A percentile compares a stretch with the other conserved stretches of the same genome.
phyloP scores from a whole-genome alignment of 805 yeast species.

The Candida germanica region DNA sequence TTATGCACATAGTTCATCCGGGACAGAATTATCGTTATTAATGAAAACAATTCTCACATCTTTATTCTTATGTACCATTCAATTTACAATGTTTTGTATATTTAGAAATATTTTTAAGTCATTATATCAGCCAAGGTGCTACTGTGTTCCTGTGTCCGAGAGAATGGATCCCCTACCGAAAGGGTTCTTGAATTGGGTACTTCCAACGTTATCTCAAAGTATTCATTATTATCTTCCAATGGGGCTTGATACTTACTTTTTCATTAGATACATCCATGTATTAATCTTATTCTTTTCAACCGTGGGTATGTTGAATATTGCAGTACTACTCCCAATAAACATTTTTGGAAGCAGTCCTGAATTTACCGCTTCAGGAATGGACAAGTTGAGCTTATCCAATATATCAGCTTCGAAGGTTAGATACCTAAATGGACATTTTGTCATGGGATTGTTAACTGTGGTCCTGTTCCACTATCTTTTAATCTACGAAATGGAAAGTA shows the following conservation, averaged over 20 bases:
- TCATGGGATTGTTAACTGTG: slow-evolving; percentile 54
- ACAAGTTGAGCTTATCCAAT: slow-evolving; percentile 68
- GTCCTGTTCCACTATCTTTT: slow-evolving; percentile 55
- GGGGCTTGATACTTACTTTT: slow-evolving; percentile 76
- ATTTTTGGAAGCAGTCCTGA: slow-evolving; percentile 32
- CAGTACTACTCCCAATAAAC: slow-evolving; percentile 66
- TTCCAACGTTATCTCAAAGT: slow-evolving; percentile 37
- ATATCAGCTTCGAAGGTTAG: slow-evolving; percentile 51
- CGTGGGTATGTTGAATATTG: slow-evolving; percentile 52
- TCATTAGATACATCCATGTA: slow-evolving; percentile 57
- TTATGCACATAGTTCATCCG: slow-evolving; percentile 55
- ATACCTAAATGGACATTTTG: slow-evolving; percentile 59
- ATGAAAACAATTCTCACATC: slow-evolving; percentile 56
- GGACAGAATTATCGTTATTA: slow-evolving; percentile 55
- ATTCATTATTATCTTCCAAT: slow-evolving; percentile 44
- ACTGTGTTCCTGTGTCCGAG: slow-evolving; percentile 38
- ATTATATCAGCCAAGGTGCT: slow-evolving; percentile 56
- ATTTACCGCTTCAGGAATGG: slow-evolving; percentile 50
- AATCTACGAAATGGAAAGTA: slow-evolving; percentile 51
- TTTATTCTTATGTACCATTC: slow-evolving; percentile 49
- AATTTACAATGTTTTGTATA: slow-evolving; percentile 42
- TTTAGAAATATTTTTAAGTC: slow-evolving; percentile 29
- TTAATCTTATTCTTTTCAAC: slow-evolving; percentile 49
- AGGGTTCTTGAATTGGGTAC: slow-evolving; percentile 57
- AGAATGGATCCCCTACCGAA: slow-evolving; percentile 36